Base-by-base conservation (phyloP, 2,329 filamentous ascomycete species). In the Rhynchosporium secalis region DNA sequence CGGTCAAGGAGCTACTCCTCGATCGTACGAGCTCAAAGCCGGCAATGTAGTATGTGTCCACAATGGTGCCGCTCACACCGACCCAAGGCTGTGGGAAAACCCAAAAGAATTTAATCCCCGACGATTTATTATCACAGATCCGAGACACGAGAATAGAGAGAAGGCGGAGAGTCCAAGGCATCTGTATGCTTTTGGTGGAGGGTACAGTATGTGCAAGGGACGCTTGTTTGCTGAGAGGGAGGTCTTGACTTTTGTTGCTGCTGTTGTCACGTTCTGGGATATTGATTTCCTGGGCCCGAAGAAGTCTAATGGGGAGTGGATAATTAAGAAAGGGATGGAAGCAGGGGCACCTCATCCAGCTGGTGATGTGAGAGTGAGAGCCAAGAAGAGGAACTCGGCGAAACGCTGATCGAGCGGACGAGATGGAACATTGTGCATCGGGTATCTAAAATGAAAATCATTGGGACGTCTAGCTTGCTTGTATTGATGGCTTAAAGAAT, bases 171-270 rank as follows among this genome's bases (percentile, higher is more conserved):
- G 33, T 36, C 33, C 33, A 36, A 56, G 38, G 26, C 13, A 41
- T 28, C 33, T 56, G 10, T 20, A 29, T 13, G 29, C 54, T 28
- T 56, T 40, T 43, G 54, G 54, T 26, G 54, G 33, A 12, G 54
- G 54, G 8, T n/a, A 15, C 15, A 56, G 54, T 31, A 56, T 56
- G 36, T 56, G 54, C 26, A 41, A 56, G 43, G 54, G 54, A 3
- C 33, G 54, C 3, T 43, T 56, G n/a, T 56, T 56, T 41, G 54
- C 54, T 7, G 54, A 56, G 54, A 56, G 29, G 10, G 54, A 45
- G 26, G 33, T 33, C 29, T 20, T 56, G 54, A 38, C 54, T 40
- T 38, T 56, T 26, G 54, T 56, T 15, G 54, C 54, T 28, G 54
- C 29, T 8, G 40, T 56, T 13, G 13, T 56, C 13, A 40, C 38